These are phyloP conservation scores for Colletotrichum sp. DNA, from an alignment of 2,329 filamentous ascomycete species.

Conservation along the genomic window DNA sequence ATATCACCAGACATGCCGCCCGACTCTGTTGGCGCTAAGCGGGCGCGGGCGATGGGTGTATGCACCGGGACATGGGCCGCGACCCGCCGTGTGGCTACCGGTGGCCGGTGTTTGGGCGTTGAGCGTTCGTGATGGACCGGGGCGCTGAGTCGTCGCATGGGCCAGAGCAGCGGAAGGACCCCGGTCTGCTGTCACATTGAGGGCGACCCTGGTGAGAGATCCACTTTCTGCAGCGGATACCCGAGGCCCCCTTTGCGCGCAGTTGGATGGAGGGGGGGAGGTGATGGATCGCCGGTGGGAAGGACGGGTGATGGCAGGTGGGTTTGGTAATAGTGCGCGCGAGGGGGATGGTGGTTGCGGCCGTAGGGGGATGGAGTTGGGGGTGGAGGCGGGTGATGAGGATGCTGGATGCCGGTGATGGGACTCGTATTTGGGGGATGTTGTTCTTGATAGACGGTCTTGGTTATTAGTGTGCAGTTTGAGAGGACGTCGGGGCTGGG, in stretches of 20 bases:
- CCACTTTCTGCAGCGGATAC: background rate
- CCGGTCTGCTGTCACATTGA: background rate
- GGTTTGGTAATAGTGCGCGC: background rate
- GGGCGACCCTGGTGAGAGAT: background rate
- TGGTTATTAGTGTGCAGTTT: background rate
- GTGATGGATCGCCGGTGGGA: background rate
- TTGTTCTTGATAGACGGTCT: background rate
- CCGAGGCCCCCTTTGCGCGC: background rate
- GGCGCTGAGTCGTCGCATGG: background rate
- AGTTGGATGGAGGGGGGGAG: background rate
- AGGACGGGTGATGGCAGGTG: background rate
- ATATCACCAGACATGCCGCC: background rate
- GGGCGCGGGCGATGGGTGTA: background rate
- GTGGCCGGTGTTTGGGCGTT: background rate
- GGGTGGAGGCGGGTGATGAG: background rate
- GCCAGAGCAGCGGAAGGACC: background rate
- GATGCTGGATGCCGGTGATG: background rate
- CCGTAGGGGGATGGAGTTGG: background rate
- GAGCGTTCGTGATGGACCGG: background rate
- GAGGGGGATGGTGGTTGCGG: background rate
- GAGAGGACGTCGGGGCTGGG: background rate
- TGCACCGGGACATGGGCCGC: background rate
- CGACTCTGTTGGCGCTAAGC: background rate
- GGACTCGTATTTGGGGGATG: background rate
- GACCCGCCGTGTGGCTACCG: background rate